Conservation (phyloP, 176 grass and related monocot species). For the Bonia amplexicaulis region DNA sequence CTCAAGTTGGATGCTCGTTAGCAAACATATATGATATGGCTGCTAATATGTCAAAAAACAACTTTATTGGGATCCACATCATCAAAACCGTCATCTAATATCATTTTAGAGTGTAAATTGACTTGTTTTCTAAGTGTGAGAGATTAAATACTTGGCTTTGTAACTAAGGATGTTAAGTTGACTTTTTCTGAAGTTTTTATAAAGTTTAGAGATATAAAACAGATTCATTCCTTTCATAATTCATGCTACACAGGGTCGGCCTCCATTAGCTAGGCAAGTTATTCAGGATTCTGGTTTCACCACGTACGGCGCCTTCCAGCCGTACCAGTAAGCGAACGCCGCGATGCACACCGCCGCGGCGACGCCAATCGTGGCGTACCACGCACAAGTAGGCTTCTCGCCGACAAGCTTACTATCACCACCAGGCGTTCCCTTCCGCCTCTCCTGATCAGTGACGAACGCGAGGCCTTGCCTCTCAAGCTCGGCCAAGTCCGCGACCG, state of each 20-base stretch:
- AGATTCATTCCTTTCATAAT: too few species aligned
- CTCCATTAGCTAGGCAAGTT: background rate
- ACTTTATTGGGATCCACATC: too few species aligned
- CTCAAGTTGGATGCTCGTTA: too few species aligned
- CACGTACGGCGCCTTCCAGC: constrained; percentile 36
- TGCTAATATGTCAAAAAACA: too few species aligned
- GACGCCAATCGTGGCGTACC: constrained; percentile 47
- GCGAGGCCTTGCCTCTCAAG: constrained; percentile 53
- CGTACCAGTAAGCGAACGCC: constrained; percentile 62
- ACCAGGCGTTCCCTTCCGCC: background rate
- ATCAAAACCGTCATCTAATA: too few species aligned
- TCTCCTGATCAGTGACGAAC: constrained; percentile 32
- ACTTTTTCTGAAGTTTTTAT: too few species aligned
- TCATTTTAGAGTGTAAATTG: too few species aligned
- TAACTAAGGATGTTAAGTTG: too few species aligned
- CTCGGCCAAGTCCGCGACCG: constrained; percentile 35
- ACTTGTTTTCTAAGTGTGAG: too few species aligned
- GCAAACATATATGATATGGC: too few species aligned
- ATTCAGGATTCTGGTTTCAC: constrained; percentile 10
- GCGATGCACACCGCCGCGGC: constrained; percentile 49
- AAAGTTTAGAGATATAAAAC: too few species aligned
- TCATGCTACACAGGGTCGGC: background rate
- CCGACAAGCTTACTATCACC: background rate
- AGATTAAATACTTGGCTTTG: too few species aligned
- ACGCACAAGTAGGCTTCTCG: constrained; percentile 16